phyloP scores from a whole-genome alignment of 768 basidiomycete genomes.

The Amanita phalloides region DNA sequence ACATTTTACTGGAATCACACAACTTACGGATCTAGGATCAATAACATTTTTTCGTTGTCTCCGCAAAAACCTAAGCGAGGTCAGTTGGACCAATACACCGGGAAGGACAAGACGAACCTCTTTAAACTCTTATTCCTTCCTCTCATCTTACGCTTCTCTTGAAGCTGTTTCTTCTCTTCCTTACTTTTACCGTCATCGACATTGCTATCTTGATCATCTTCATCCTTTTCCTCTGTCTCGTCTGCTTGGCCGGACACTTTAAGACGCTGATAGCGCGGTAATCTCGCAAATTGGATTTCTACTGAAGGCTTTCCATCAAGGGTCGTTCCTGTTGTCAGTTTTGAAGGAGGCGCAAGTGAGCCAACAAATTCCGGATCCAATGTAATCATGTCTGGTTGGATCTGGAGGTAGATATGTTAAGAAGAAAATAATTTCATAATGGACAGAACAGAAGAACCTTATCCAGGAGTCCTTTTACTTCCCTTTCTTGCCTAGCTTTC shows the following conservation, averaged over 20 bases:
- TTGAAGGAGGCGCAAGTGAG: constrained; percentile 49
- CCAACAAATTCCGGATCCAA: constrained; percentile 73
- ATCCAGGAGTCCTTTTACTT: constrained; percentile 84
- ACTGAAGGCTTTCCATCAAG: constrained; percentile 26
- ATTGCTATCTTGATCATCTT: constrained; percentile 28
- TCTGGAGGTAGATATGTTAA: constrained; percentile 28
- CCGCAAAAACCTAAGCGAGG: constrained; percentile 38
- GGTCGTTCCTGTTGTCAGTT: constrained; percentile 39
- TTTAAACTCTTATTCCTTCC: constrained; percentile 84
- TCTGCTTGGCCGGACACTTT: constrained; percentile 67
- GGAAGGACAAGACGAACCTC: constrained; percentile 19
- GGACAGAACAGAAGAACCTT: constrained; percentile 38
- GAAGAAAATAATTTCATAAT: neutral
- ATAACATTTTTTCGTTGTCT: constrained; percentile 95
- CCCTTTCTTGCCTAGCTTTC: constrained; percentile 74
- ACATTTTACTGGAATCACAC: neutral
- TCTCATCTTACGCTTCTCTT: constrained; percentile 73
- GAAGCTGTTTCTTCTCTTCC: constrained; percentile 22
- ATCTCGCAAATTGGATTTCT: constrained; percentile 54
- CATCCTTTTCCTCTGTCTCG: constrained; percentile 41
- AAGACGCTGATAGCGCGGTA: constrained; percentile 71
- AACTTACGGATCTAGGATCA: constrained; percentile 62
- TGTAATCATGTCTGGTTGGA: constrained; percentile 88
- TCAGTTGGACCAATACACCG: neutral
- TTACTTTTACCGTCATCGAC: constrained; percentile 27